Evolutionary conservation across 2,329 filamentous ascomycete genomes (phyloP), one percentile per base, ranked within the genome.

Genomic region (Elsinoe ampelina): DNA sequence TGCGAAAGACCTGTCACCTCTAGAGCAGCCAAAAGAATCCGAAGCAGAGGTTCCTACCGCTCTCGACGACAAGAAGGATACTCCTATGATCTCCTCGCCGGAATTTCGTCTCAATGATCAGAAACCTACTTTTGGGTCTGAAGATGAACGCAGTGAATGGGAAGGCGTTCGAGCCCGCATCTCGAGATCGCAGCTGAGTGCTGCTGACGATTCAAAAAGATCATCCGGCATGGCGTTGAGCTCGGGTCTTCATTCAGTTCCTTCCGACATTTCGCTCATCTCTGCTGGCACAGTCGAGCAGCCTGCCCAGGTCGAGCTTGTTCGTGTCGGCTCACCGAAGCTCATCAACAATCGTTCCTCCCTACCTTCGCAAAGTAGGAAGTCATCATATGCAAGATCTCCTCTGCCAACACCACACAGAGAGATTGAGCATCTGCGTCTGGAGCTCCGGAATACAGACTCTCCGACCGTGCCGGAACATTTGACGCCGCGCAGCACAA

Each of bases 381-480:
- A 52, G 48, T 52, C 48, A 10, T 52, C 48, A 26, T 50, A 50
- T 15, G 30, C 45, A 15, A 34, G 12, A 17, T 38, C 36, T 2
- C 36, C 36, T 8, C 36, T 7, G 13, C 13, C 39, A 12, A 39
- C 52, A 11, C 34, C 36, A 26, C 36, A 35, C 52, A 55, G 22
- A 26, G 52, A 55, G 17, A 30, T 55, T 5, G 52, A 55, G 8
- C 30, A 32, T 30, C 52, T 55, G 7, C 20, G 35, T 6, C 11
- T 55, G 7, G 26, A 42, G 17, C 26, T 19, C 12, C 17, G 52
- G 7, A 55, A 55, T 13, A 55, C 39, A 10, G 52, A 55, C n/a
- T 55, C 52, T 12, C 52, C 52, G 3, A 55, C 52, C 4, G 36
- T 55, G 11, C 52, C 52, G 3, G 52, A 42, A 38, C 52, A 55